Evolutionary conservation across 2,329 filamentous ascomycete species (phyloP), one percentile per base, ranked within the genome.

Genomic region (Monosporascus sp.): DNA sequence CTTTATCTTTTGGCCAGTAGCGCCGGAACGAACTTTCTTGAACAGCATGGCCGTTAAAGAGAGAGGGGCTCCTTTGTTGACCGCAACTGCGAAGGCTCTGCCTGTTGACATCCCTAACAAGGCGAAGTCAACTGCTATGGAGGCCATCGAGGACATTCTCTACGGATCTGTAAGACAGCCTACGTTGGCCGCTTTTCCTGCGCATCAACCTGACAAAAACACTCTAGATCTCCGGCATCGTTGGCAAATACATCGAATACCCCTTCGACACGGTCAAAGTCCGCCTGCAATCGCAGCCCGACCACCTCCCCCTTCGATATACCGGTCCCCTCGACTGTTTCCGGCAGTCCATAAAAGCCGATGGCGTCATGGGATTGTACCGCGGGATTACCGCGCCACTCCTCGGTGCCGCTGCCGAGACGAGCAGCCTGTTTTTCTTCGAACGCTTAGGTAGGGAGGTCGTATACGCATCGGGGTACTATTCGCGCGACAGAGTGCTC

Each of bases 231-330:
- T 92, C 93, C 52, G 94, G 94, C 56, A 83, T 95, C 55, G 86
- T 90, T 37, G 93, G 93, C 57, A 99, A 97, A 76, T 90, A 93
- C 70, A 93, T 99, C 67, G 94, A 99, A 71, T 99, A 97, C 70
- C 94, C 94, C 24, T 99, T 99, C 73, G 94, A 99, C 73, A 99
- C 94, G 0, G 87, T 99, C 70, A 99, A 99, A 74, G 94, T 99
- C 55, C 89, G 94, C 41, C 82, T 99, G 11, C 94, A 99, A 70
- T 94, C 93, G n/a, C 93, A 97, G 70, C 89, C 91, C 36, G 88
- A 93, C 70, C 83, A 87, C 63, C 78, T 90, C 2, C 91, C 90
- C 17, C 81, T 92, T 20, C 86, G 82, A 55, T 97, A 97, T 71
- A 84, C 76, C 6, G 94, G 94, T 0, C 93, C 94, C 0, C 65